Evolutionary conservation across 305 asterid species (phyloP).

Genomic region (Fraxinus nigra): DNA sequence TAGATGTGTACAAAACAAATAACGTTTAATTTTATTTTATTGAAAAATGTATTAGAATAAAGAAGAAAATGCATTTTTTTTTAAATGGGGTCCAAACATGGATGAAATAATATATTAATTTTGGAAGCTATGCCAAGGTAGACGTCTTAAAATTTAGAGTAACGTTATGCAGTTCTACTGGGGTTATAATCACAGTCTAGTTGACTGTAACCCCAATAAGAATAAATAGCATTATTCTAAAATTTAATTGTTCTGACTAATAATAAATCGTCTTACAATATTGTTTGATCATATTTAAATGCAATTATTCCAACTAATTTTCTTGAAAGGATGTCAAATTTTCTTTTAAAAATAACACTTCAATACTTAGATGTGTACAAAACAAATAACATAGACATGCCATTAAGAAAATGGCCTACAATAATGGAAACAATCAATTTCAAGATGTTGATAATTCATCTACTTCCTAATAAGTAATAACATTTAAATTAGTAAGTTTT

Average conservation of each 20-base stretch:
- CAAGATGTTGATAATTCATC: slow-evolving; percentile 3
- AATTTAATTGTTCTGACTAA: neutral
- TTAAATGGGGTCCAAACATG: too few relatives aligned
- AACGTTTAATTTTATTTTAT: too few relatives aligned
- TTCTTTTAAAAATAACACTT: neutral
- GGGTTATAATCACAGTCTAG: too few relatives aligned
- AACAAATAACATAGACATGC: neutral
- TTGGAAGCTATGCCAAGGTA: neutral
- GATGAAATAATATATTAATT: too few relatives aligned
- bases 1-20: too few relatives aligned
- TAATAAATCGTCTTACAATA: neutral
- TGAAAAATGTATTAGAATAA: too few relatives aligned
- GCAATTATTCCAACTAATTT: too few relatives aligned
- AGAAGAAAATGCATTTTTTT: too few relatives aligned
- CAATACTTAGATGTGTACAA: neutral
- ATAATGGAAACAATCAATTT: slow-evolving; percentile 18
- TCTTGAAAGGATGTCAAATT: too few relatives aligned
- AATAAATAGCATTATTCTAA: too few relatives aligned
- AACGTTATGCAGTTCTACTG: too few relatives aligned
- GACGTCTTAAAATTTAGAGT: neutral
- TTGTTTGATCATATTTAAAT: neutral
- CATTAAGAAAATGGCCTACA: slow-evolving; percentile 24
- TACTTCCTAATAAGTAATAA: neutral
- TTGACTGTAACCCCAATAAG: too few relatives aligned
- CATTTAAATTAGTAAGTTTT: neutral